Conservation (phyloP, 2,329 filamentous ascomycete genomes). For the Fusarium oligoseptatum region DNA sequence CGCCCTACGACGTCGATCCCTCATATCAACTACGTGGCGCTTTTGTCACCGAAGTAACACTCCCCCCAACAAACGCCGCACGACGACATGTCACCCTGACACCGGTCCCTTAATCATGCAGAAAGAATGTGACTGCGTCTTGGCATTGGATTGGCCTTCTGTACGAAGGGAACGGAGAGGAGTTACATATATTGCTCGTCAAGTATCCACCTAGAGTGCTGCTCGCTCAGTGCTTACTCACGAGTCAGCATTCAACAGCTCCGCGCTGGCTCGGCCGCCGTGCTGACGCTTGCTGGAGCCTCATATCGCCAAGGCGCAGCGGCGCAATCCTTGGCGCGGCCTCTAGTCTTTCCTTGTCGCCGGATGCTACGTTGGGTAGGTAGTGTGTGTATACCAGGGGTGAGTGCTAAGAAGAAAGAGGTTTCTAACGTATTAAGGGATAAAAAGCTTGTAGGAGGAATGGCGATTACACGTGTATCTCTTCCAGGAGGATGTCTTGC, state of each 20-base stretch:
- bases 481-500: neutral
- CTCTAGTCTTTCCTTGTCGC: neutral
- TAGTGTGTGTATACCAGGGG: neutral
- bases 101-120: neutral
- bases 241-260: neutral
- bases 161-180: neutral
- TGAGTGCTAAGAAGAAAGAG: neutral
- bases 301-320: constrained; percentile 2
- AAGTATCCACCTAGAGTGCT: neutral
- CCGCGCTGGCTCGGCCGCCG: neutral
- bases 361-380: neutral
- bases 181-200: constrained; percentile 1
- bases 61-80: neutral
- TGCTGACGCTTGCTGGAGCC: constrained; percentile 2
- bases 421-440: neutral
- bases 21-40: neutral
- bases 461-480: neutral
- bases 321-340: neutral
- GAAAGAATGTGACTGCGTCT: neutral
- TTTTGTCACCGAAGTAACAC: neutral
- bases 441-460: neutral
- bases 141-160: neutral
- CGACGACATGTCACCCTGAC: neutral
- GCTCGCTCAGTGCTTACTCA: constrained; percentile 1
- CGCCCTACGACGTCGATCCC: neutral